Evolutionary conservation across 768 basidiomycete species (phyloP), one percentile per base, ranked within the genome.

Genomic region (Naganishia vishniacii): DNA sequence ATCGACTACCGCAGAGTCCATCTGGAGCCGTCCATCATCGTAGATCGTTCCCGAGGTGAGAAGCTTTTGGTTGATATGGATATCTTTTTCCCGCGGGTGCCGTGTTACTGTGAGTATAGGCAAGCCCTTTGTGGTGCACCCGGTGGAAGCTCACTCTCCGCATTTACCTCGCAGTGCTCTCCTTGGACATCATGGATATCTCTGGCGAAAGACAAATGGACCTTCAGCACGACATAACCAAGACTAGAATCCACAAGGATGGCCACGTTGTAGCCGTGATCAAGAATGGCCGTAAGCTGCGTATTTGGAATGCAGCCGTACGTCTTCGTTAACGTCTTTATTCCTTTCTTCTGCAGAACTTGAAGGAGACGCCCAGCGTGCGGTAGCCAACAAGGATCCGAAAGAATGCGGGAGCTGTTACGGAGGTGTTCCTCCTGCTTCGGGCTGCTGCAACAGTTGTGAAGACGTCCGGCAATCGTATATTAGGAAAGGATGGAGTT

Each of bases 131-230:
- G 25, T 34, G 31, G 20, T 41, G 20, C 7, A 5, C 23, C n/a
- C 25, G 6, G 2, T n/a, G 28, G 23, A 20, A 58, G 23, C 51
- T 48, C 29, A 62, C 28, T 8, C 23, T 5, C 28, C 18, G 32
- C 29, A 41, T 31, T 37, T 15, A n/a, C 15, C 8, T 37, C 8
- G 8, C 15, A 99, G 94, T 99, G 48, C 83, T 99, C 60, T 93
- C 90, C 75, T 79, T 98, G 59, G 95, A 99, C 78, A 85, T 98
- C 59, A 93, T 97, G 89, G 95, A 99, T 73, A 95, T 99, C 65
- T 90, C 88, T 64, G 95, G 95, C 28, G 95, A 97, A 81, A 85
- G 88, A 29, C 94, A 97, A 75, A 83, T 87, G 64, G 80, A 97
- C 72, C 75, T 97, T 51, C 84, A 91, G 8, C 93, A 97, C 76